These are phyloP conservation scores for Blastomyces parvus DNA, from an alignment of 2,329 filamentous ascomycete species.

Conservation along the genomic window DNA sequence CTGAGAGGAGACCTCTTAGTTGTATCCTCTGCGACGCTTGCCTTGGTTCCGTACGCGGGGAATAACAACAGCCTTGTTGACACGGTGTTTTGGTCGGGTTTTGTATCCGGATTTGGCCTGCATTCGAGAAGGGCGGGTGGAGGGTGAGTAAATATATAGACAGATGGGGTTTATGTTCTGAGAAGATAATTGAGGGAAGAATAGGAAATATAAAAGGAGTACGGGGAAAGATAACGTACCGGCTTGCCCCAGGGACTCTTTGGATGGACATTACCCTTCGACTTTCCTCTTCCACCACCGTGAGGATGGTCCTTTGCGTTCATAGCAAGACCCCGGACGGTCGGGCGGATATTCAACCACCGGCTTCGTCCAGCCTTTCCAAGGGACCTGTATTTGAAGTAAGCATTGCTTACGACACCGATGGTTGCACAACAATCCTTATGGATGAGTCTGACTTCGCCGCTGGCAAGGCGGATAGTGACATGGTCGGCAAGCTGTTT, in stretches of 20 bases:
- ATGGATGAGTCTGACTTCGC: conserved; percentile 80
- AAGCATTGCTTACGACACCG: conserved; percentile 84
- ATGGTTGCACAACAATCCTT: conserved; percentile 92
- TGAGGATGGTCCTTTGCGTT: conserved; percentile 98
- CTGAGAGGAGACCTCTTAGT: conserved; percentile 21
- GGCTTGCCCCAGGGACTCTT: conserved; percentile 94
- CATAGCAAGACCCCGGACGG: conserved; percentile 96
- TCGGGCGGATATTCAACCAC: conserved; percentile 90
- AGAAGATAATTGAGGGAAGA: conserved; percentile 2
- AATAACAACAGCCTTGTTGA: conserved; percentile 84
- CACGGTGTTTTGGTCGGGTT: conserved; percentile 77
- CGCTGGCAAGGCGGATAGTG: conserved; percentile 78
- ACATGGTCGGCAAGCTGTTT: conserved; percentile 66
- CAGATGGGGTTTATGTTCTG: not conserved
- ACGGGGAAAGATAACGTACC: conserved; percentile 49
- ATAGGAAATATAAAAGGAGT: conserved; percentile 1
- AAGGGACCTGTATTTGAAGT: conserved; percentile 80
- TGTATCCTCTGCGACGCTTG: conserved; percentile 65
- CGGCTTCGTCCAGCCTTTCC: conserved; percentile 91
- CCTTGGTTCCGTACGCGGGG: conserved; percentile 81
- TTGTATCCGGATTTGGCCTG: conserved; percentile 61
- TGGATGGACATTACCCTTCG: conserved; percentile 92
- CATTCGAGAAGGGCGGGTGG: not conserved
- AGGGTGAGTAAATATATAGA: conserved; percentile 14
- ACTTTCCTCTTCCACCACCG: conserved; percentile 97